Base-by-base conservation (phyloP, 495 filamentous ascomycete species). In the Staphylotrichum longicolle region DNA sequence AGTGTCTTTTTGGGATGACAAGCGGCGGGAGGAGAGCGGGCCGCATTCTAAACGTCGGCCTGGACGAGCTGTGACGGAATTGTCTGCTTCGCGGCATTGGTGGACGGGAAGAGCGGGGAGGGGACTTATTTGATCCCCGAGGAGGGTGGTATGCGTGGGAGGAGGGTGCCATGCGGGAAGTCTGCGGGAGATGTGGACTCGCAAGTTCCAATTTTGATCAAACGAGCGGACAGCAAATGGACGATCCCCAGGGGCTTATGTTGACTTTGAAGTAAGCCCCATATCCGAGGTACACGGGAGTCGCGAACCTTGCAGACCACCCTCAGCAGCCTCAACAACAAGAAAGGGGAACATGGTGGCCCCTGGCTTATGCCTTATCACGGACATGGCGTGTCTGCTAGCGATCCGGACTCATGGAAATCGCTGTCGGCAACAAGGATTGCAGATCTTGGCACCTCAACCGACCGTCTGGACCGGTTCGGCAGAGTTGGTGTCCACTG, bases 351-450 rank as follows among this genome's bases (percentile, higher is more conserved):
- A 6, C 41, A 44, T 44, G 41, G 41, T 10, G 27, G 27, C 39
- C 54, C 54, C 54, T 56, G 54, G 40, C 40, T 56, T 56, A 56
- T 56, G 54, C 27, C 40, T 56, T 45, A 56, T 56, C 54, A 11
- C 27, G 40, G 7, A 4, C 11, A 7, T 33, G 5, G 15, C 11
- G 4, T 56, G 7, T 39, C 20, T 39, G 37, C 37, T 10, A 3
- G 37, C 11, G 1, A 14, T n/a, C 34, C 33, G 33, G 27, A 40
- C 7, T 7, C 41, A 1, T 9, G n/a, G 30, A n/a, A 10, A 8
- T 37, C 20, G 37, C 34, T 33, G 40, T 47, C 33, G 54, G 54
- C 44, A 57, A 47, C 14, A 27, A 11, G 42, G 33, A 46, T 4
- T 14, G 30, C 44, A n/a, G 54, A 54, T 37, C 41, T 57, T 57